Percentiles rank a stretch among this genome's conserved stretches.
Conservation (phyloP, 2,329 filamentous ascomycete species). For the Bipolaris cookei region DNA sequence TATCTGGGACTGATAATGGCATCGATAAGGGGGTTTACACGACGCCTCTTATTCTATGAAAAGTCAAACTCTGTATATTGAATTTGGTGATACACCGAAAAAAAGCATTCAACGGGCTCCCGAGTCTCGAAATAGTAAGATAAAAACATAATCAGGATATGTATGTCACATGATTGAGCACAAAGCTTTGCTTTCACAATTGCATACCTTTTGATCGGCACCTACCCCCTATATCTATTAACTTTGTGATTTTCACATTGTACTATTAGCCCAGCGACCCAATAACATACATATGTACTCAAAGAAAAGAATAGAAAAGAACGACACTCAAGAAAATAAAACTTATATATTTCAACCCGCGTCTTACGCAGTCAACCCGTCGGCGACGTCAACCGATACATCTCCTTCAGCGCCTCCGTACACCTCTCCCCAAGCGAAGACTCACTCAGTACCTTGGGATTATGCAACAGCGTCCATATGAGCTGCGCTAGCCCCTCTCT, state of each 20-base stretch:
- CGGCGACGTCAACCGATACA: conserved; percentile 21
- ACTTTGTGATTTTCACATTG: too few species aligned
- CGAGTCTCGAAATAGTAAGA: too few species aligned
- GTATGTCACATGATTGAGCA: too few species aligned
- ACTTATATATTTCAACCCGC: not conserved
- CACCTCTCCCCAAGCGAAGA: conserved; percentile 22
- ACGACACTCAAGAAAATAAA: not conserved
- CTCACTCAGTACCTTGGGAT: conserved; percentile 14
- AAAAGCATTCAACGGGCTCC: too few species aligned
- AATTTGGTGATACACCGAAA: too few species aligned
- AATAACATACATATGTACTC: not conserved
- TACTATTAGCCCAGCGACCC: too few species aligned
- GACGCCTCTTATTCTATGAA: too few species aligned
- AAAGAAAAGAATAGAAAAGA: not conserved
- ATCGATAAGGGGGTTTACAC: not conserved
- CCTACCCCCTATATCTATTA: too few species aligned
- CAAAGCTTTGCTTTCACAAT: too few species aligned
- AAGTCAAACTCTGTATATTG: too few species aligned
- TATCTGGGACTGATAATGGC: not conserved
- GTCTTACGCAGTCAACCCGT: not conserved
- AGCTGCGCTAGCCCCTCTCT: conserved; percentile 35
- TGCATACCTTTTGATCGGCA: too few species aligned
- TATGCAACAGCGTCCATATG: conserved; percentile 32
- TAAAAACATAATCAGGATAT: too few species aligned
- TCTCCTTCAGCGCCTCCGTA: conserved; percentile 27